phyloP scores from a whole-genome alignment of 768 basidiomycete genomes.

The Leccinum broughii region DNA sequence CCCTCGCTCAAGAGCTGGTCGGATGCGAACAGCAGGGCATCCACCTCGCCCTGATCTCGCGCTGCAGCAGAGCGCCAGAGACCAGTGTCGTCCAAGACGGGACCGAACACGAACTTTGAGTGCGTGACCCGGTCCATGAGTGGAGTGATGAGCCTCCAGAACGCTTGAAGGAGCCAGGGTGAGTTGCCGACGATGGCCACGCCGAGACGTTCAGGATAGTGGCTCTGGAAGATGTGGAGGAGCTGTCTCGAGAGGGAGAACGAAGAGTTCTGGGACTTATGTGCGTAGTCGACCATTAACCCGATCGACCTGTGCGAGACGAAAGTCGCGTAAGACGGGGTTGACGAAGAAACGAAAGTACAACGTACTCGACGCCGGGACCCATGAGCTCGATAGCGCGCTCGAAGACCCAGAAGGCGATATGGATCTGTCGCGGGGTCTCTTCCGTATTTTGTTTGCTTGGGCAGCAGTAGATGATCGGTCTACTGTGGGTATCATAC shows the following conservation, averaged over 20 bases:
- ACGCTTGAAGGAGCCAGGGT: conserved; percentile 71
- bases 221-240: conserved; percentile 70
- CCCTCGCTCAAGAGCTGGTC: conserved; percentile 69
- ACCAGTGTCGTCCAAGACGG: conserved; percentile 33
- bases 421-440: conserved; percentile 66
- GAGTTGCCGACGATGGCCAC: conserved; percentile 71
- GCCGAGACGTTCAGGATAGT: conserved; percentile 88
- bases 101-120: conserved; percentile 74
- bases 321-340: not conserved
- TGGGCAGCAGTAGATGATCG: conserved; percentile 67
- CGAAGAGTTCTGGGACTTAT: conserved; percentile 60
- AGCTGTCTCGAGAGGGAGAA: conserved; percentile 40
- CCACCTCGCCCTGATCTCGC: conserved; percentile 18
- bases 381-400: conserved; percentile 74
- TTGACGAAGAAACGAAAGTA: not conserved
- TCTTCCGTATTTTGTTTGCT: conserved; percentile 80
- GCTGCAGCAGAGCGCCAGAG: conserved; percentile 30
- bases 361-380: conserved; percentile 75
- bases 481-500: conserved; percentile 65
- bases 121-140: conserved; percentile 84
- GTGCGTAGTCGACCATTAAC: conserved; percentile 77
- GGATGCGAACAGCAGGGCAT: conserved; percentile 51
- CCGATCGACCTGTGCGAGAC: conserved; percentile 51
- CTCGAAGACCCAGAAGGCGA: conserved; percentile 77
- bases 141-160: conserved; percentile 76